Evolutionary conservation across 345 rosid genomes (phyloP), one percentile per base, ranked within the genome.

Genomic region (Boechera stricta): DNA sequence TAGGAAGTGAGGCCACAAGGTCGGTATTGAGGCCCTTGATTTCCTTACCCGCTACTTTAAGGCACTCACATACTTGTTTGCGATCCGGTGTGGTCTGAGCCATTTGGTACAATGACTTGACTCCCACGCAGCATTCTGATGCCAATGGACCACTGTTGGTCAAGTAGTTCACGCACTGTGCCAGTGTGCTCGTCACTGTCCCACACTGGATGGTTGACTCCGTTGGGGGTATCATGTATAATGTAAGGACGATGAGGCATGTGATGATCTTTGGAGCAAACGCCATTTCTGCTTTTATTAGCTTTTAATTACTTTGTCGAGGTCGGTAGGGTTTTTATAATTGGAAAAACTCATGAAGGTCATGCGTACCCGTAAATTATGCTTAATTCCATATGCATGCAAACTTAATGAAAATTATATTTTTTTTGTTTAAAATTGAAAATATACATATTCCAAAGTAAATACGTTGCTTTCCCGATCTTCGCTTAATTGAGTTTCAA

Each of bases 41-140:
- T 5, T 13, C 29, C 1, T 24, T 5, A 26, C 81, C 69, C 9
- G 81, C 75, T 1, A 39, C 4, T 67, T 83, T 61, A 74, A 88
- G 74, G 74, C 92, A 88, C 13, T 41, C 62, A 69, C 92, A 90
- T 10, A 78, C 82, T 44, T 72, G 29, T 59, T 76, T 83, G 45
- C 89, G 95, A 79, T 88, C 88, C 1, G 79, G 32, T 33, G 94
- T 84, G 71, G 86, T 67, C 56, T 47, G 68, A 57, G 89, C 87
- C 13, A 83, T 72, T 3, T 1, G 10, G 63, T 74, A 73, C 69
- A 90, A 64, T 48, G 58, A 0, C 64, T 28, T 52, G 36, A 90
- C 70, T 11, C 85, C 90, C n/a, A 0, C 33, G 81, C 94, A 90
- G 82, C 94, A 90, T 0, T 15, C 16, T 9, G 67, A 16, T 21